Base-by-base conservation (phyloP, 495 filamentous ascomycete species). In the Xylaria cubensis region DNA sequence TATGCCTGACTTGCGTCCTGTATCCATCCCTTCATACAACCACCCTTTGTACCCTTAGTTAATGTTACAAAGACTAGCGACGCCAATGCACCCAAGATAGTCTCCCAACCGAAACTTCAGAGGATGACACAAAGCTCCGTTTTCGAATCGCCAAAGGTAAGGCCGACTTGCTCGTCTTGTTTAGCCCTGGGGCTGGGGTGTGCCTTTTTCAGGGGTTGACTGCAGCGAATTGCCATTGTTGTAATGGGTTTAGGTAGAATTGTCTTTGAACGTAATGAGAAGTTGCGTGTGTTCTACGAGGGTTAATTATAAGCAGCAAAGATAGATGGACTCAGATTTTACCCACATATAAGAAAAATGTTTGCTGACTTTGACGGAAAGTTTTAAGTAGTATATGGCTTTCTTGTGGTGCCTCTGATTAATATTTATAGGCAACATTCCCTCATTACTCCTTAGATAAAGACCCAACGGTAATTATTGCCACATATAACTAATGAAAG, bases 201-300 rank as follows among this genome's bases (percentile, higher is more conserved):
- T 32, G 39, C 26, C 3, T 51, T 66, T 15, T 32, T 48, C 10
- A 5, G 21, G 13, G 21, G 5, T 5, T 34, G 34, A 24, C n/a
- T 4, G 39, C 26, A 19, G 10, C 32, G n/a, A 44, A 65, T 46
- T 10, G 63, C 63, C 42, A 65, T 65, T 61, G 58, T 21, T 61
- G 7, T 39, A 17, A 10, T 34, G 58, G 39, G 32, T 39, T 10
- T 5, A 39, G 13, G 10, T 8, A 21, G n/a, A n/a, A 21, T 4
- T n/a, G 12, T n/a, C 34, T n/a, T 39, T 17, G 19, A 12, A 39
- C 36, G n/a, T 39, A 39, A 32, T 5, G 17, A 21, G 19, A 39
- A 36, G 9, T n/a, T 39, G 17, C 29, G 3, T 5, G 58, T 15
- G 17, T 21, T 34, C 9, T 61, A 13, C 39, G 2, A 19, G 21